phyloP scores from a whole-genome alignment of 177 flowering plant species.

The Tripterygium wilfordii region DNA sequence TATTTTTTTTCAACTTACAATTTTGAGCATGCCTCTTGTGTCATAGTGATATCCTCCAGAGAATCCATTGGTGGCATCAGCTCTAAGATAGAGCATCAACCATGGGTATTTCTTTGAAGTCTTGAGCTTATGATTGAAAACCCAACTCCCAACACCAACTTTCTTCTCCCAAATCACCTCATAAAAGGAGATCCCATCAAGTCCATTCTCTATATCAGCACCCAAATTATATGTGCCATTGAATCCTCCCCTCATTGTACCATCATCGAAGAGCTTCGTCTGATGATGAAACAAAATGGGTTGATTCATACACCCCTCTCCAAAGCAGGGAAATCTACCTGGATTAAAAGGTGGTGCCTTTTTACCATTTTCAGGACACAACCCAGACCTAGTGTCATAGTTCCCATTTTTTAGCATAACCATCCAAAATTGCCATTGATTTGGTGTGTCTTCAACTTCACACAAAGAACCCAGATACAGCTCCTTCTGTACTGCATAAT shows the following conservation, averaged over 20 bases:
- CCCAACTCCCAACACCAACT: slow-evolving; percentile 68
- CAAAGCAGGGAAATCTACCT: slow-evolving; percentile 76
- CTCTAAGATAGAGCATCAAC: slow-evolving; percentile 87
- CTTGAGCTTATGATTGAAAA: slow-evolving; percentile 63
- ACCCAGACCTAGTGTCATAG: slow-evolving; percentile 54
- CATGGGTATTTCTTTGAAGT: slow-evolving; percentile 74
- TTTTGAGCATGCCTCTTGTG: slow-evolving; percentile 85
- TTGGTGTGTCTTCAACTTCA: slow-evolving; percentile 46
- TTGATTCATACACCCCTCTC: slow-evolving; percentile 84
- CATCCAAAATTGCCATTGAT: slow-evolving; percentile 95
- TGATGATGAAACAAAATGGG: slow-evolving; percentile 53
- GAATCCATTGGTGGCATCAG: slow-evolving; percentile 76
- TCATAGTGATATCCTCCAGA: slow-evolving; percentile 87
- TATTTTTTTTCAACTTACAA: slow-evolving; percentile 33
- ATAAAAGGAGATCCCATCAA: slow-evolving; percentile 40
- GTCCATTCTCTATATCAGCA: slow-evolving; percentile 23
- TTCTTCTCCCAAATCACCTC: slow-evolving; percentile 87
- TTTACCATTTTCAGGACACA: slow-evolving; percentile 81
- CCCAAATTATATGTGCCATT: slow-evolving; percentile 65
- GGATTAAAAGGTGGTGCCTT: slow-evolving; percentile 41
- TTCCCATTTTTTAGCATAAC: slow-evolving; percentile 91
- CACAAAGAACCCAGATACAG: slow-evolving; percentile 68
- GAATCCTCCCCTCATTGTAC: slow-evolving; percentile 65
- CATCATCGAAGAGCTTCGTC: slow-evolving; percentile 25
- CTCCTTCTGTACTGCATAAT: slow-evolving; percentile 78